These are phyloP conservation scores for Trichophyton schoenleinii DNA, from an alignment of 2,329 filamentous ascomycete genomes.

Conservation along the genomic window DNA sequence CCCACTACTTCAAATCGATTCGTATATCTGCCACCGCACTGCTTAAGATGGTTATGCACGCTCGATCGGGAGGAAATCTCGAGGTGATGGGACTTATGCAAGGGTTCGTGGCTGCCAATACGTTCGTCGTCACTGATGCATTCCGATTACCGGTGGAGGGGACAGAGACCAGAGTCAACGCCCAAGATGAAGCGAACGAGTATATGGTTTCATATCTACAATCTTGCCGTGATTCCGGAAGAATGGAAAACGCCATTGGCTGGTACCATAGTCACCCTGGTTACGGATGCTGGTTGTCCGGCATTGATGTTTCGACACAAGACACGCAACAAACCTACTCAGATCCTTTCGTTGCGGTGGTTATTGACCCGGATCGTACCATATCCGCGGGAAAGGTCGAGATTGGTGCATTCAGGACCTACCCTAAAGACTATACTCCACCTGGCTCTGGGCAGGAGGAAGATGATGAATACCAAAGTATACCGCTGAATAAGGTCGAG, in stretches of 20 bases:
- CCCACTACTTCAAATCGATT: conserved; percentile 82
- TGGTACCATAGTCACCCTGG: conserved; percentile 98
- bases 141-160: conserved; percentile 91
- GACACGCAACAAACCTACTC: conserved; percentile 69
- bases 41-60: conserved; percentile 99
- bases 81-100: conserved; percentile 99
- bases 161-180: conserved; percentile 96
- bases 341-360: conserved; percentile 88
- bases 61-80: conserved; percentile 78
- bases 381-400: conserved; percentile 92
- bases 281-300: conserved; percentile 94
- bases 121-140: conserved; percentile 82
- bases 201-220: conserved; percentile 84
- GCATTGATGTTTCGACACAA: conserved; percentile 89
- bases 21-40: conserved; percentile 88
- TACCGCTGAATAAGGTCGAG: conserved; percentile 84
- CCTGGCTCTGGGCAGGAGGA: conserved; percentile 26
- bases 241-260: conserved; percentile 83
- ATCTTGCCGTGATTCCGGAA: conserved; percentile 59
- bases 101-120: conserved; percentile 74
- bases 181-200: conserved; percentile 89
- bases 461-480: conserved; percentile 43
- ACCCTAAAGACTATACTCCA: conserved; percentile 59
- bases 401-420: conserved; percentile 92
- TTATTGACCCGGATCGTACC: conserved; percentile 91